phyloP scores from a whole-genome alignment of 768 basidiomycete species.

The Calocybe indica region DNA sequence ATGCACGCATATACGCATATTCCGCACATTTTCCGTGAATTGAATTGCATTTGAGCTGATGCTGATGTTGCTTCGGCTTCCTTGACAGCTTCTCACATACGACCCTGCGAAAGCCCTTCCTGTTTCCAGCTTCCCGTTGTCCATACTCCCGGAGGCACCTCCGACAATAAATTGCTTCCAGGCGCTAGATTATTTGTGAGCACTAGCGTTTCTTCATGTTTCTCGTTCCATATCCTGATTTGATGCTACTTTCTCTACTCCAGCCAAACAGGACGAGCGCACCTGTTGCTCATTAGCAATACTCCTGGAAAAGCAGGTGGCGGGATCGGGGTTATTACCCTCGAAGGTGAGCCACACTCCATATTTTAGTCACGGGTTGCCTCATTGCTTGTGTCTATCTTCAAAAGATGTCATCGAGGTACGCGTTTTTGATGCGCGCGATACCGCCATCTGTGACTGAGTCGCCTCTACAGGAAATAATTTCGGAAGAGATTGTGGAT shows the following conservation, averaged over 20 bases:
- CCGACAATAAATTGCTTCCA: constrained; percentile 93
- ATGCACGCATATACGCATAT: constrained; percentile 27
- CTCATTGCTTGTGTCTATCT: not conserved
- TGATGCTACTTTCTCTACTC: not conserved
- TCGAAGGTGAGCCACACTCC: constrained; percentile 52
- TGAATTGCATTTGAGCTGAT: constrained; percentile 1
- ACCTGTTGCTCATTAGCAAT: constrained; percentile 78
- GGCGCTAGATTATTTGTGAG: constrained; percentile 87
- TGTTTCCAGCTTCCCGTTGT: constrained; percentile 69
- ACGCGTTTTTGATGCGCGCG: constrained; percentile 4
- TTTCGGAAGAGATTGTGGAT: constrained; percentile 93
- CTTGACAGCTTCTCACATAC: constrained; percentile 70
- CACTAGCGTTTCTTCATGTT: not conserved
- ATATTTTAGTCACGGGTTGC: not conserved
- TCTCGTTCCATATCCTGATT: not conserved
- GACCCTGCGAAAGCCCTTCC: constrained; percentile 77
- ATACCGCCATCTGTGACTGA: not conserved
- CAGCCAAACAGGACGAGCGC: constrained; percentile 92
- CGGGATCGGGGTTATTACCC: constrained; percentile 85
- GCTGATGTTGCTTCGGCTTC: not conserved
- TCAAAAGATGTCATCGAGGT: constrained; percentile 71
- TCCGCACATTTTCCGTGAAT: not conserved
- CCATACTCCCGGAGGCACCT: constrained; percentile 83
- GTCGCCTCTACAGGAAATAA: constrained; percentile 69
- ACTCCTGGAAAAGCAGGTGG: constrained; percentile 82